Percentiles rank a stretch among this genome's conserved stretches.
These are phyloP conservation scores for Chaetomium globosum DNA, from an alignment of 2,329 filamentous ascomycete species.

Conservation along the genomic window DNA sequence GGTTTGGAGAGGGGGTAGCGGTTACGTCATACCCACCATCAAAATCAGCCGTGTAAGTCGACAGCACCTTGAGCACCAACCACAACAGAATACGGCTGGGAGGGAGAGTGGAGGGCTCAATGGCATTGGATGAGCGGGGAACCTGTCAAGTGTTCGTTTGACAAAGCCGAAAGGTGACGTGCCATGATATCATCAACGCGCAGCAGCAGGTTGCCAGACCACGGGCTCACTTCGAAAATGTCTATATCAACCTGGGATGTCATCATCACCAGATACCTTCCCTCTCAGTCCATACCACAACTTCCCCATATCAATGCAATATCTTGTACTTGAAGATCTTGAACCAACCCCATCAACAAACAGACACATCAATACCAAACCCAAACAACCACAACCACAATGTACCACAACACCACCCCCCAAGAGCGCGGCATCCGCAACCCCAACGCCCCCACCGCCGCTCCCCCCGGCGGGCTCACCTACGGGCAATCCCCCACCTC, in stretches of 20 bases:
- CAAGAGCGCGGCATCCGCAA: conserved; percentile 31
- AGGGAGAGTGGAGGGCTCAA: too few species aligned
- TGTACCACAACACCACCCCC: conserved; percentile 23
- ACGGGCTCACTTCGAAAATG: neutral
- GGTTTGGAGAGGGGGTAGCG: neutral
- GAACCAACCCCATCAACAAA: neutral
- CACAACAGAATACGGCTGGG: neutral
- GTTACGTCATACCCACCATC: conserved; percentile 11
- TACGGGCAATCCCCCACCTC: conserved; percentile 34
- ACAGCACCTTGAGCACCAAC: neutral
- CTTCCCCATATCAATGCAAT: neutral
- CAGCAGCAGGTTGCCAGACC: neutral
- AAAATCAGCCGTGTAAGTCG: neutral
- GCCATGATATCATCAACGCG: conserved; percentile 1
- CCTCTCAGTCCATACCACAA: neutral
- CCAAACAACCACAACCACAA: conserved; percentile 16
- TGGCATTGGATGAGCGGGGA: neutral
- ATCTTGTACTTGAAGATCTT: neutral
- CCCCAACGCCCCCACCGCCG: neutral
- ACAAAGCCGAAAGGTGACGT: conserved; percentile 10
- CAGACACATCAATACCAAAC: neutral
- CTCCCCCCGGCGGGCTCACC: conserved; percentile 6
- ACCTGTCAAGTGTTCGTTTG: neutral
- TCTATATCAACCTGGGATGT: neutral
- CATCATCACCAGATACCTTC: too few species aligned